Evolutionary conservation across 108 stramenopile species (phyloP), one percentile per base, ranked within the genome.

Genomic region (Fistulifera pelliculosa): DNA sequence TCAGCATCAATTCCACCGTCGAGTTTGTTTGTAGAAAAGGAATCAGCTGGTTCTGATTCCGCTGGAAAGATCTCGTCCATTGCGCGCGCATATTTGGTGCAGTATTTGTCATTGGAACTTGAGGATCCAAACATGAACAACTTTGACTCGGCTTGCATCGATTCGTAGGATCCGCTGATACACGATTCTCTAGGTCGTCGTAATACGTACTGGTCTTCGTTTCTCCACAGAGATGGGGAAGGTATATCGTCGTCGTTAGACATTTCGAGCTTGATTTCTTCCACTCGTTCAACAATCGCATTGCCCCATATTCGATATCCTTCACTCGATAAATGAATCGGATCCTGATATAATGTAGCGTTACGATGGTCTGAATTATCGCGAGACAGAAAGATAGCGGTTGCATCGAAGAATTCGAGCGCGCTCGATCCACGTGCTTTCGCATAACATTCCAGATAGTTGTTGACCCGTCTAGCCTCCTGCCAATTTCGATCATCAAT

Each of bases 241-340:
- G 8, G 6, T 8, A 8, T 35, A 8, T 35, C 8, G 8, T 35
- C 31, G 8, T 35, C 31, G 31, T 8, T 3, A 35, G 31, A 35
- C 31, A 35, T 35, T 35, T 35, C 31, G 8, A 35, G 8, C 3
- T 6, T 35, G 8, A 35, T 35, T 35, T 35, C 31, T 35, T 35
- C 31, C 6, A 35, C 31, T 35, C 31, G 31, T 8, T 35, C 6
- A 35, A 35, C 31, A 8, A 35, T 35, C 31, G 31, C 31, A 3
- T 35, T 35, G 31, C 31, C 68, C 50, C 62, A 28, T 24, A 63
- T 52, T 27, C 27, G 13, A 27, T 69, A 60, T 0, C 74, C 74
- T 12, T 35, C 62, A 19, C 43, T 62, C 44, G 67, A 68, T 16
- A 70, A 69, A 54, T 75, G 74, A 19, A 75, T 44, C 52, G 47